Percentiles rank a stretch among this genome's conserved stretches.
Conservation (phyloP, 192 early-diverging fungal species). For the Backusella tarrabulga region DNA sequence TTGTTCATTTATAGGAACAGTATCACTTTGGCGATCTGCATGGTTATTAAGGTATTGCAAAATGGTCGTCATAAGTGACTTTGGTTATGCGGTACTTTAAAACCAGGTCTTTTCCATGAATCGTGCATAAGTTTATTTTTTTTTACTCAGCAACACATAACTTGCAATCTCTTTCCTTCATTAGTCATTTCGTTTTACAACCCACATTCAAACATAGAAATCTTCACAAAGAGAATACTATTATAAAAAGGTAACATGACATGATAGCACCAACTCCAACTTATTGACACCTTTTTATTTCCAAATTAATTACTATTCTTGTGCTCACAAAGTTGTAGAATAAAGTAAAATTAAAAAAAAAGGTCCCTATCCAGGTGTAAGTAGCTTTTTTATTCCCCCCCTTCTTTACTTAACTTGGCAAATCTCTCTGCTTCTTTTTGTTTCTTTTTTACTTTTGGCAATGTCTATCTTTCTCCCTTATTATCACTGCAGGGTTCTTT, state of each 20-base stretch:
- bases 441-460: not conserved
- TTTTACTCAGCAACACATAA: not conserved
- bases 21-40: not conserved
- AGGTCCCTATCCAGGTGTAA: not conserved
- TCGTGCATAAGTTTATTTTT: not conserved
- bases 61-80: not conserved
- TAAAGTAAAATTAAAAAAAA: slow-evolving; percentile 8
- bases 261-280: not conserved
- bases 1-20: no score
- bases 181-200: not conserved
- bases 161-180: slow-evolving; percentile 1
- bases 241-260: not conserved
- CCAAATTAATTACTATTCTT: not conserved
- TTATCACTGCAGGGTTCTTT: not conserved
- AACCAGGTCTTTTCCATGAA: not conserved
- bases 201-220: not conserved
- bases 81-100: not conserved
- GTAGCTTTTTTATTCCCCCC: not conserved
- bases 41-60: slow-evolving; percentile 7
- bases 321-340: slow-evolving; percentile 3
- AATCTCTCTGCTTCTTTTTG: not conserved
- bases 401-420: not conserved
- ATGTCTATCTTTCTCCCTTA: not conserved
- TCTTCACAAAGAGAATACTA: not conserved
- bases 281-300: not conserved